Base-by-base conservation (phyloP, 331 rosid species). In the Acacia concinna region DNA sequence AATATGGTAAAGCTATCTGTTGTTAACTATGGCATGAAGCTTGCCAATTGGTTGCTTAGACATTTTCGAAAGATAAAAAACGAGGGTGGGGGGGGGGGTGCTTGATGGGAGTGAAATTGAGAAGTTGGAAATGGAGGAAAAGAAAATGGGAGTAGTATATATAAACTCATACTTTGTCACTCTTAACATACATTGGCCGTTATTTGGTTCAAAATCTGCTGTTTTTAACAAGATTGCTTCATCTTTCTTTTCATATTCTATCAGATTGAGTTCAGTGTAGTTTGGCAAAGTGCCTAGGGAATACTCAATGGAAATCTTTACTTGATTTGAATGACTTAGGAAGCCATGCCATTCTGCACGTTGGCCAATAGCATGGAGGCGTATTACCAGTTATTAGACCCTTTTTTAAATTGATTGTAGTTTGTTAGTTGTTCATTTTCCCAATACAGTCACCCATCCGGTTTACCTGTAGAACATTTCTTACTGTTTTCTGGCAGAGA, bases 381-480 rank as follows among this genome's bases (percentile, higher is more conserved):
- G 15, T 23, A 43, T 35, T 66, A 40, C 64, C 43, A 68, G 37
- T 32, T 47, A 27, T 20, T 47, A 60, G 25, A 60, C 78, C 78
- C 49, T 69, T 63, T 59, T 69, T 49, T 31, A 65, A 15, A 23
- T 13, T 41, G 46, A n/a, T 13, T 38, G 20, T 68, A 60, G 30
- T 46, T 25, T 18, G 20, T 4, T 49, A 8, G 35, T 18, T 80
- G 73, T 76, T 73, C 79, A 51, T 32, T 69, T 57, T 60, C 62
- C 27, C 27, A 34, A 60, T 34, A 46, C 63, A 28, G 54, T 35
- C 28, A 56, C 34, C 43, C 18, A 52, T 64, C 71, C 6, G 27
- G 65, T 78, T 74, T 81, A 31, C 77, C 59, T 69, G 52, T 54
- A 17, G 41, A 62, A 37, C 67, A 59, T 31, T 51, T 73, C 68